These are phyloP conservation scores for Mycena floridula DNA, from an alignment of 768 basidiomycete species.

Conservation along the genomic window DNA sequence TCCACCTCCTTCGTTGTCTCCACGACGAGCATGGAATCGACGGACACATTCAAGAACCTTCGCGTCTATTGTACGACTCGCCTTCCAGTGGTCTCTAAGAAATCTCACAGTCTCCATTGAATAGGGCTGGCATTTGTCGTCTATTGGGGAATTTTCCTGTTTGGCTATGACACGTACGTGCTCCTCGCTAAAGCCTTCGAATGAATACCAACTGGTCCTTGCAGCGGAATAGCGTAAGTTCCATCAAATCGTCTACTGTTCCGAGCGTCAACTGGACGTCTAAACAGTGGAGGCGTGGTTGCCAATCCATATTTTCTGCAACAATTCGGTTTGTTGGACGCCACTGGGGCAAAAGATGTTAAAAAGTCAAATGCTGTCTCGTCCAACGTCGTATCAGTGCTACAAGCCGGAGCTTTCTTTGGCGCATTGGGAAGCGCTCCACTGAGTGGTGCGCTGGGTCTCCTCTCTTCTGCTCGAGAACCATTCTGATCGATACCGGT, in stretches of 20 bases:
- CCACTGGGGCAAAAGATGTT: constrained; percentile 16
- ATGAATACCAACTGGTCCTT: background rate
- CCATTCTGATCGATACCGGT: constrained; percentile 1
- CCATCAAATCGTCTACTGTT: background rate
- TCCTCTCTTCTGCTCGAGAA: too few species aligned
- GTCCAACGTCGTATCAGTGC: constrained; percentile 80
- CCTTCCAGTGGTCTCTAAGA: background rate
- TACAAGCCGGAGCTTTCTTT: constrained; percentile 87
- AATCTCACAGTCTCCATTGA: background rate
- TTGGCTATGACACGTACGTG: constrained; percentile 50
- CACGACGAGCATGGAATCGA: too few species aligned
- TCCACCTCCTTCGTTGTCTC: too few species aligned
- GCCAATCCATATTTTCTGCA: constrained; percentile 51
- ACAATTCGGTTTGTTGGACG: constrained; percentile 52
- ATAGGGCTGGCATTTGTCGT: constrained; percentile 45
- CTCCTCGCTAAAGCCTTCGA: background rate
- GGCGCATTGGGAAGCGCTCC: constrained; percentile 74
- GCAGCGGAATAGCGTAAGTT: background rate
- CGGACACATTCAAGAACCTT: constrained; percentile 26
- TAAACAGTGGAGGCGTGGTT: constrained; percentile 47
- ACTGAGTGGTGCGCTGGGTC: constrained; percentile 52
- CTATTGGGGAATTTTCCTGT: constrained; percentile 54
- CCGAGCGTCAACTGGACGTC: background rate
- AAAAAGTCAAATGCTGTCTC: constrained; percentile 46
- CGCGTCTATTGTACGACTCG: constrained; percentile 38